These are phyloP conservation scores for Sinapis alba DNA, from an alignment of 441 rosid species.

Conservation along the genomic window DNA sequence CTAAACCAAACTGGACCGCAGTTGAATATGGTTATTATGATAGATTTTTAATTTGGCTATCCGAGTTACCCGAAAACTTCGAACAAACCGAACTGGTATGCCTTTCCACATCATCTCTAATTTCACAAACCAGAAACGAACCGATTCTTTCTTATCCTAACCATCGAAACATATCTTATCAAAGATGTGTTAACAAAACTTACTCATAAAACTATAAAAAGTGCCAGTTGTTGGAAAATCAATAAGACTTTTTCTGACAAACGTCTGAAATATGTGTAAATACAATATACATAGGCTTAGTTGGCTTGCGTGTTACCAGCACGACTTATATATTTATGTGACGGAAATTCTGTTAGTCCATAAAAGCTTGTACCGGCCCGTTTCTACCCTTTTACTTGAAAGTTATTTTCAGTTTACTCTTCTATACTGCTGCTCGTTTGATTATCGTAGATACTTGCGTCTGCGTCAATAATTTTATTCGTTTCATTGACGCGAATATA, in stretches of 20 bases:
- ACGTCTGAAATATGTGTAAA: not conserved
- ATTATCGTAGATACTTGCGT: no score
- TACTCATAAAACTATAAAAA: not conserved
- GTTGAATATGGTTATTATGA: not conserved
- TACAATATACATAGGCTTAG: not conserved
- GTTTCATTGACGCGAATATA: no score
- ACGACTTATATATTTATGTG: not conserved
- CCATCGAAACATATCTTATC: not conserved
- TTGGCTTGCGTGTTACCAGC: constrained; percentile 3
- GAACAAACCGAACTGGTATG: not conserved
- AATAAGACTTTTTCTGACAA: not conserved
- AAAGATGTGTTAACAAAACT: not conserved
- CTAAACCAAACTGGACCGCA: not conserved
- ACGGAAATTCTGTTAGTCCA: constrained; percentile 19
- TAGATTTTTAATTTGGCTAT: not conserved
- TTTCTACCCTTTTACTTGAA: constrained; percentile 17
- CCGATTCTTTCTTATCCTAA: not conserved
- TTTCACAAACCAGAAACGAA: not conserved
- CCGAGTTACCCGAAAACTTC: not conserved
- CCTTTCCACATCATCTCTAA: not conserved
- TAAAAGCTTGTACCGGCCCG: constrained; percentile 9
- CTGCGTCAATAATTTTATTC: no score
- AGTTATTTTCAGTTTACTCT: no score
- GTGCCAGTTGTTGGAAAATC: not conserved
- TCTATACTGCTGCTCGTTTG: no score